Evolutionary conservation across 169 alveolate genomes (phyloP), one percentile per base, ranked within the genome.

Genomic region (Babesia bovis): DNA sequence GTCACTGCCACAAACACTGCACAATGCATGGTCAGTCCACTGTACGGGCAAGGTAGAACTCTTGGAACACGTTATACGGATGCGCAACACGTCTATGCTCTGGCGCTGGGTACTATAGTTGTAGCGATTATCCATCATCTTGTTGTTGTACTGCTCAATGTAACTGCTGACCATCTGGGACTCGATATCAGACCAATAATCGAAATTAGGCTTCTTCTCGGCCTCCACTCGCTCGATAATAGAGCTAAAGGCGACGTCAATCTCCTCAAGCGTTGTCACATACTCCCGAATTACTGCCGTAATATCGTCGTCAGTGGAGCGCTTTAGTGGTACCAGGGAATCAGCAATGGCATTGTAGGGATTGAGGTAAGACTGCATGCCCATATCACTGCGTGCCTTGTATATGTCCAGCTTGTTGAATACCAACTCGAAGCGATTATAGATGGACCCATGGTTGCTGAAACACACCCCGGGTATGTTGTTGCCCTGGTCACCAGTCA

Each of bases 11-110:
- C 93, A 88, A 42, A 88, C 49, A 68, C 87, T 88, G 47, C 93
- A 88, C 38, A 88, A 71, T 30, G 93, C 93, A 42, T 85, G 77
- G 41, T 88, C 93, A 2, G 93, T 88, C 93, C 93, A 88, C 19
- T 63, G 76, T 47, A 76, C 58, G n/a, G 93, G 93, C 32, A 88
- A 38, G 26, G 53, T 74, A 6, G 91, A 72, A 49, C 93, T 88
- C 60, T 78, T 69, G 38, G n/a, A 36, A 45, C 85, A 66, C 49
- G 50, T 53, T 7, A 88, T 35, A 33, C 93, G 66, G 56, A 88
- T 60, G 21, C 74, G 79, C 42, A 84, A 73, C 40, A 84, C 75
- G 52, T 88, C 91, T 21, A 66, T 51, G 41, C 86, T 88, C 71
- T 88, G 93, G 25, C 83, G 83, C 28, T 85, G 88, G 36, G 83